Percentiles rank a stretch among this genome's conserved stretches.
These are phyloP conservation scores for Diatrype stigma DNA, from an alignment of 2,329 filamentous ascomycete species.

Conservation along the genomic window DNA sequence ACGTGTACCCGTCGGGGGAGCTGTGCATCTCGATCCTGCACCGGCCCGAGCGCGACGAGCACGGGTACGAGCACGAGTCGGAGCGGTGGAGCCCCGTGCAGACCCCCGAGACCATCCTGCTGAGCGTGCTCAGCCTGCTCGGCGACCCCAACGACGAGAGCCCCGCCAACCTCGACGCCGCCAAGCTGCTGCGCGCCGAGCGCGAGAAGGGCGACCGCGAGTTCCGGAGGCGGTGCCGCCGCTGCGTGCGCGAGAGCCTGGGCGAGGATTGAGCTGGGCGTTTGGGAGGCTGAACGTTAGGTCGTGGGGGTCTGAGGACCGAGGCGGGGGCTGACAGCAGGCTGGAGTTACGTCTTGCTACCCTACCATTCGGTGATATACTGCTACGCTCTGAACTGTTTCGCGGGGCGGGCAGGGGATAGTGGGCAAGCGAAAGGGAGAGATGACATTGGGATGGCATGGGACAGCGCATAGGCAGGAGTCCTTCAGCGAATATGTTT, in stretches of 20 bases:
- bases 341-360: no score
- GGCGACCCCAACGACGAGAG: constrained; percentile 92
- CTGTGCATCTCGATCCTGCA: constrained; percentile 98
- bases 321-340: no score
- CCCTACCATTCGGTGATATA: no score
- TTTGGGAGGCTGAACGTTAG: background rate
- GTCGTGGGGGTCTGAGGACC: no score
- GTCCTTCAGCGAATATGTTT: no score
- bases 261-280: constrained; percentile 56
- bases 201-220: constrained; percentile 56
- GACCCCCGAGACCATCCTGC: constrained; percentile 86
- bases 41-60: constrained; percentile 88
- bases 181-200: constrained; percentile 81
- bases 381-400: no score
- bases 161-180: constrained; percentile 92
- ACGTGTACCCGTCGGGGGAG: constrained; percentile 81
- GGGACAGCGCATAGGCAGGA: no score
- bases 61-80: constrained; percentile 83
- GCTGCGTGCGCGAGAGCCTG: constrained; percentile 75
- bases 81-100: constrained; percentile 96
- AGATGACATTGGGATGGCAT: no score
- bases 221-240: constrained; percentile 74
- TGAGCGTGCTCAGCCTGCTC: constrained; percentile 90
- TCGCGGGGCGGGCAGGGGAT: no score
- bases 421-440: no score